phyloP scores from a whole-genome alignment of 2,329 filamentous ascomycete genomes.

The Fusarium sp. region DNA sequence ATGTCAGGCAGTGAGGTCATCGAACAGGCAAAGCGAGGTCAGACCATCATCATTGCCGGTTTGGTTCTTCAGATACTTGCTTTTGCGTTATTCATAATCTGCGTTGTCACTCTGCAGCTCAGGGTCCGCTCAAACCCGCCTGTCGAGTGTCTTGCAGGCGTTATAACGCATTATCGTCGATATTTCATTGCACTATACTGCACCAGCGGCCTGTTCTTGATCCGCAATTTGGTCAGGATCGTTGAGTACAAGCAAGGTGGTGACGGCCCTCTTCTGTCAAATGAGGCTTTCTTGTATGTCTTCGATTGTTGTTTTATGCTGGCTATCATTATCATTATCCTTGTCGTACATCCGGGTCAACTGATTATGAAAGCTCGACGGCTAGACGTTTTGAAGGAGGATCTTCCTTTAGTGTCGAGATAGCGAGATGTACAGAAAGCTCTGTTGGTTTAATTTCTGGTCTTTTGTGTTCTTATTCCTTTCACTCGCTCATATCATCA shows the following conservation, averaged over 20 bases:
- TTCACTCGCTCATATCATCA: too few relatives aligned
- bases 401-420: background rate
- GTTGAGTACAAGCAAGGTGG: background rate
- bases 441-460: background rate
- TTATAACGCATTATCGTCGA: background rate
- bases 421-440: background rate
- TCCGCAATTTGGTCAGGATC: background rate
- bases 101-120: background rate
- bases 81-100: conserved; percentile 19
- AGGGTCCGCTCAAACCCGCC: background rate
- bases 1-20: background rate
- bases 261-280: background rate
- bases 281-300: background rate
- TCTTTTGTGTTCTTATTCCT: background rate
- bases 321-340: background rate
- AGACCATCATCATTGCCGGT: background rate
- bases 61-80: background rate
- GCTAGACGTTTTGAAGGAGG: background rate
- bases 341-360: background rate
- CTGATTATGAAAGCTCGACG: background rate
- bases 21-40: background rate
- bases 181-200: background rate
- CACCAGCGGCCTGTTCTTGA: background rate
- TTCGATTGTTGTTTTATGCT: background rate
- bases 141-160: background rate